phyloP scores from a whole-genome alignment of 1,284 basidiomycete genomes.

The Gymnopus androsaceus region DNA sequence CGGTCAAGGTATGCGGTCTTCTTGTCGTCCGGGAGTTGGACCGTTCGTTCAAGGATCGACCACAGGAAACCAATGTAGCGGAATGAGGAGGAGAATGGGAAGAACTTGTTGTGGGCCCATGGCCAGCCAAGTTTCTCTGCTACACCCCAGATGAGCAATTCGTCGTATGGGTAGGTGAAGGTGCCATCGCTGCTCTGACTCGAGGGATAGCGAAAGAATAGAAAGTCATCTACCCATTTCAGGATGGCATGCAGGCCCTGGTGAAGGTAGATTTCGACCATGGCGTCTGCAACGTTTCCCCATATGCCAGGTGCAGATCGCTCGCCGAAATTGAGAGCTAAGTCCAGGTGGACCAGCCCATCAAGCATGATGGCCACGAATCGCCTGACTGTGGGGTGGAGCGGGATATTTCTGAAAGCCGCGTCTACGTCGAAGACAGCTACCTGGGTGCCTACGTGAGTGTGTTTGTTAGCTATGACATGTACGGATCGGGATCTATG shows the following conservation, averaged over 20 bases:
- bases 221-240: constrained; percentile 42
- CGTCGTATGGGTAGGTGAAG: constrained; percentile 17
- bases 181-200: not conserved
- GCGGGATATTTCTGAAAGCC: too few relatives aligned
- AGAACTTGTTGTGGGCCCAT: constrained; percentile 30
- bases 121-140: constrained; percentile 29
- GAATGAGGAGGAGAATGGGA: constrained; percentile 29
- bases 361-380: too few relatives aligned
- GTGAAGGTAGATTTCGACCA: constrained; percentile 16
- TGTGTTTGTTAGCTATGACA: too few relatives aligned
- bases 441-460: too few relatives aligned
- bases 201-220: constrained; percentile 24
- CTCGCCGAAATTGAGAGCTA: constrained; percentile 32
- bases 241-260: constrained; percentile 22
- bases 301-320: constrained; percentile 32
- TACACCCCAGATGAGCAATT: constrained; percentile 20
- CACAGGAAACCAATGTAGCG: constrained; percentile 42
- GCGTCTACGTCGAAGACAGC: too few relatives aligned
- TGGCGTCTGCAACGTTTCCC: constrained; percentile 34
- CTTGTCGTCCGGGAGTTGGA: constrained; percentile 30
- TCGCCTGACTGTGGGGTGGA: too few relatives aligned
- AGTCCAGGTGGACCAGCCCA: constrained; percentile 26
- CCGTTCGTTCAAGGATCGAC: constrained; percentile 29
- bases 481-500: too few relatives aligned
- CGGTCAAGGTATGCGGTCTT: constrained; percentile 15